phyloP scores from a whole-genome alignment of 2,329 filamentous ascomycete genomes.

The Cyphellophora attinorum region DNA sequence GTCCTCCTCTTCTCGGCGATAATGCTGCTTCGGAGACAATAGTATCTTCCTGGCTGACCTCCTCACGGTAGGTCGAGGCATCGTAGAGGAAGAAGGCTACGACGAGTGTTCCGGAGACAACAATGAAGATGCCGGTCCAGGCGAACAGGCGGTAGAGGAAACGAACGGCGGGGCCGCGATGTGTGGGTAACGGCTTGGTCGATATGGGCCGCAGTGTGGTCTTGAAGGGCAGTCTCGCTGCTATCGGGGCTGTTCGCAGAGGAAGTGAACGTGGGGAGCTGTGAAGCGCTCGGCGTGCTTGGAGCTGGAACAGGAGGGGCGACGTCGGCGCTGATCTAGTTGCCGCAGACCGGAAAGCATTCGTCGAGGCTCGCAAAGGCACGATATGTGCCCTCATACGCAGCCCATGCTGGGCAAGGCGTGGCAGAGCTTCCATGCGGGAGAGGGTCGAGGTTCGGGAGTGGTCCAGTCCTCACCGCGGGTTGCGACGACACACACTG shows the following conservation, averaged over 20 bases:
- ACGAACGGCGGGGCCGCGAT: constrained; percentile 29
- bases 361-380: too few relatives aligned
- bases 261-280: too few relatives aligned
- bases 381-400: too few relatives aligned
- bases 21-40: constrained; percentile 77
- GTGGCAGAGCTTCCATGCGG: constrained; percentile 12
- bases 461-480: too few relatives aligned
- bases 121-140: constrained; percentile 64
- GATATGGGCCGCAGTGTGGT: constrained; percentile 17
- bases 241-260: background rate
- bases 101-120: constrained; percentile 59
- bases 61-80: constrained; percentile 76
- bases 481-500: too few relatives aligned
- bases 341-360: too few relatives aligned
- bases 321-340: background rate
- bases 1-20: constrained; percentile 70
- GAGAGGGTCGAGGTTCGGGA: too few relatives aligned
- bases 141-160: constrained; percentile 63
- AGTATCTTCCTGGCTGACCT: constrained; percentile 57
- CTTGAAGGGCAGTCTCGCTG: background rate
- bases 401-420: constrained; percentile 7
- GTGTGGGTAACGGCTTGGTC: constrained; percentile 24
- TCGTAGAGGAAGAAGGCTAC: constrained; percentile 90
- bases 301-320: background rate
- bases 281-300: background rate